A percentile compares a stretch with the other conserved stretches of the same genome.
Conservation (phyloP, 2,329 filamentous ascomycete genomes). For the Colletotrichum paranaense region DNA sequence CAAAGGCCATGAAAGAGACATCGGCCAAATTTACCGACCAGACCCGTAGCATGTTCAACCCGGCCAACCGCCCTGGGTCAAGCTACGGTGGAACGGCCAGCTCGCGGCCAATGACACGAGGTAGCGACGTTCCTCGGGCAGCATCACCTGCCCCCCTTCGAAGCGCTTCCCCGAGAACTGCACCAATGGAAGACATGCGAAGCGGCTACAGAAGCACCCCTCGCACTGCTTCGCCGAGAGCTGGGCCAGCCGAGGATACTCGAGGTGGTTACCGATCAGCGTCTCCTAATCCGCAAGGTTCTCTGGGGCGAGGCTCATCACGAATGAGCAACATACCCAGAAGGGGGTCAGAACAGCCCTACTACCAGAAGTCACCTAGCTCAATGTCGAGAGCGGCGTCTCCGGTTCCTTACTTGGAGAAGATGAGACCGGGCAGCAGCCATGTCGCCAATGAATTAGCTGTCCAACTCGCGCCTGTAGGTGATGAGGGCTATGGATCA, state of each 20-base stretch:
- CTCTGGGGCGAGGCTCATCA: conserved; percentile 37
- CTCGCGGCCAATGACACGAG: conserved; percentile 69
- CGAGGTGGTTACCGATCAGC: conserved; percentile 57
- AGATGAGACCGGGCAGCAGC: conserved; percentile 63
- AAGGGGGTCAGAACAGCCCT: conserved; percentile 57
- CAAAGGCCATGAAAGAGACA: conserved; percentile 94
- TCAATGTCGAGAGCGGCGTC: conserved; percentile 59
- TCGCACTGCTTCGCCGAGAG: conserved; percentile 71
- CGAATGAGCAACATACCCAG: conserved; percentile 20
- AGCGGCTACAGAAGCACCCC: conserved; percentile 60
- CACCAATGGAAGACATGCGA: conserved; percentile 59
- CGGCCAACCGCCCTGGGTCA: conserved; percentile 48
- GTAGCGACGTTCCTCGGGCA: conserved; percentile 68
- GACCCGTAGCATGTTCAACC: conserved; percentile 80
- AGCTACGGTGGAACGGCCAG: conserved; percentile 50
- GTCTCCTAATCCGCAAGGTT: conserved; percentile 73
- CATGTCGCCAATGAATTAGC: conserved; percentile 70
- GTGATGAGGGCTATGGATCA: conserved; percentile 70
- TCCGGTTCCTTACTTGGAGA: conserved; percentile 59
- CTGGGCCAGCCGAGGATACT: conserved; percentile 61
- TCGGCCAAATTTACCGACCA: conserved; percentile 89
- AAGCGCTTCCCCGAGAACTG: conserved; percentile 71
- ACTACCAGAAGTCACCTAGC: conserved; percentile 63
- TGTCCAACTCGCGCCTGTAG: conserved; percentile 71
- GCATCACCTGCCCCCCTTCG: conserved; percentile 77